Evolutionary conservation across 805 yeast genomes (phyloP), one percentile per base, ranked within the genome.

Genomic region (Pichia gijzeniarum): DNA sequence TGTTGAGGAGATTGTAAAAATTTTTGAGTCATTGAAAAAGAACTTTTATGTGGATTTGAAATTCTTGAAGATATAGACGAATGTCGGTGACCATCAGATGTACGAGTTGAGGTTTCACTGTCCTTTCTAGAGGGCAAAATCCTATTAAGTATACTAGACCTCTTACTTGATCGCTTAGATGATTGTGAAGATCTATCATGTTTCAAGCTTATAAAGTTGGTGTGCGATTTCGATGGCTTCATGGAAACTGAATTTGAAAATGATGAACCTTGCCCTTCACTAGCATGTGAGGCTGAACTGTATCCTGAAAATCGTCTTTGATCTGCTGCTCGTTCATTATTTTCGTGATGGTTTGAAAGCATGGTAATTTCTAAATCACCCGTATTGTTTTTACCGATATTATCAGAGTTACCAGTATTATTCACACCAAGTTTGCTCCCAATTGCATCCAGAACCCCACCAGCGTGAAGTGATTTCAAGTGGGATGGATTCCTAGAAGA

Each of bases 141-240:
- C 38, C 53, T 56, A 37, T 50, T 54, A 18, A 61, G 43, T 8
- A 60, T 35, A 19, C 60, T 57, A 3, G 58, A 45, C 37, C 58
- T 46, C 43, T 59, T 52, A 20, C 45, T 35, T 10, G 44, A 27
- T 34, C 53, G 55, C 25, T 48, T 54, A 1, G 55, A 33, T 2
- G 43, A 21, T 18, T 33, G 28, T 5, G 34, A n/a, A 1, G 35
- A 32, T 25, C 31, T 20, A 21, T 36, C 41, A 20, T 16, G 14
- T 35, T 31, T 56, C 20, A 53, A 43, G 10, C 58, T 56, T 35
- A 62, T 63, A 52, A 65, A 61, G 2, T 68, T 68, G 35, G 52
- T 53, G 43, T 62, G 61, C 1, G 59, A 44, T 10, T 41, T 20
- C 0, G 64, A 55, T n/a, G 30, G 13, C 4, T 12, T 14, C 34